Base-by-base conservation (phyloP, 2,329 filamentous ascomycete genomes). In the Botrytis paeoniae region DNA sequence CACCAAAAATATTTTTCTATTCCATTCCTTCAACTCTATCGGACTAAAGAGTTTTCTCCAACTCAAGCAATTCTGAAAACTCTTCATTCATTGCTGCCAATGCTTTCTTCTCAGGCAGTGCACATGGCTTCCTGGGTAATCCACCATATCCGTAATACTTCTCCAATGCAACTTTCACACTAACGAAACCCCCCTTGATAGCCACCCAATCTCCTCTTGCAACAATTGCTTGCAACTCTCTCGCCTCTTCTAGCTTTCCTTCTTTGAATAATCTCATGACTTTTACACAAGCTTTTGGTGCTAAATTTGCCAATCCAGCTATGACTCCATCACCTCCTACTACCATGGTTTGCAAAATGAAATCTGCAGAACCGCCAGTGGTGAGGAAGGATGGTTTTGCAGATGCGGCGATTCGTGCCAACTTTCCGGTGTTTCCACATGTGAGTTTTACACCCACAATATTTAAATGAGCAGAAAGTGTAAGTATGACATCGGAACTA, bases 131-230 rank as follows among this genome's bases (percentile, higher is more conserved):
- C 74, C 90, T 83, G 25, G 88, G 87, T 77, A 84, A 85, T 1
- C 84, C 75, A 88, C 90, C 90, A 76, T 92, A 92, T 9, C 87
- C 88, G 76, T 85, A 87, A 78, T 88, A 88, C 32, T 84, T 82
- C 79, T 88, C 83, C 76, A 92, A 78, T 1, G 85, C 89, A 64
- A 86, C 86, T 83, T 92, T 92, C 71, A 89, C 89, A 2, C 88
- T 89, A 45, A 91, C 86, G 75, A 92, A 88, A 1, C 89, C 90
- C 10, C 88, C 88, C 77, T 90, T 85, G 75, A 91, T 92, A 60
- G 88, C 88, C 0, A 85, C 86, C 90, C 89, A 92, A 80, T 92
- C 90, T 20, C 88, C 90, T 41, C 86, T 82, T 1, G 89, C 89
- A 29, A 92, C 85, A 39, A 90, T 81, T 29, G 84, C 86, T 81